Evolutionary conservation across 805 yeast genomes (phyloP), one percentile per base, ranked within the genome.

Genomic region (Diddensiella transvaalensis): DNA sequence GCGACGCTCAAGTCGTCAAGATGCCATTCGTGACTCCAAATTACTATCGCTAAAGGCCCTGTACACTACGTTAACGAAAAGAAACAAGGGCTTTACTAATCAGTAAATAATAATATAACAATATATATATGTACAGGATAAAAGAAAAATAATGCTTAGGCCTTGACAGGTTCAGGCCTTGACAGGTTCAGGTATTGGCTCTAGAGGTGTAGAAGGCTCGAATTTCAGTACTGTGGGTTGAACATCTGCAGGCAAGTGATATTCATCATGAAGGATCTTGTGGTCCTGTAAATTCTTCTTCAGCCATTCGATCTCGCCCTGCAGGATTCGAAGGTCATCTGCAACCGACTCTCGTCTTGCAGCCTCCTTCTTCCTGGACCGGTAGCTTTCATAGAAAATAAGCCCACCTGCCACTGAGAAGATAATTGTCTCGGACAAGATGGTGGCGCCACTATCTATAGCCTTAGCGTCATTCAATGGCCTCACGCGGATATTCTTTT

Each of bases 401-500:
- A 85, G 73, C 1, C 83, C 74, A 3, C 95, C 93, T 1, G 93
- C 95, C 21, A 88, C 91, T 22, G 83, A 70, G 57, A 88, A 87
- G 17, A 87, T 80, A 59, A 87, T 83, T 26, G 81, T 63, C 62
- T 87, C 96, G 40, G 91, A 83, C 10, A 87, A 67, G 61, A 87
- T 79, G 48, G 76, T 83, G 39, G 95, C 93, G 1, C 95, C 96
- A 50, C 75, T 79, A 50, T 87, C 93, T 38, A 88, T 77, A 32
- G 96, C 96, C 59, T 80, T 82, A 10, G 80, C 78, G 56, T 87
- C 95, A 62, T 86, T 87, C 62, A 87, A 73, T 0, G 95, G 95
- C 42, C 95, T 75, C 5, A 87, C 76, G 57, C 76, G 77, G 42
- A 76, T 60, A 24, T 73, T 69, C 47, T 68, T 68, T 47, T 75